Conservation (phyloP, 306 rosid species). For the Geum urbanum region DNA sequence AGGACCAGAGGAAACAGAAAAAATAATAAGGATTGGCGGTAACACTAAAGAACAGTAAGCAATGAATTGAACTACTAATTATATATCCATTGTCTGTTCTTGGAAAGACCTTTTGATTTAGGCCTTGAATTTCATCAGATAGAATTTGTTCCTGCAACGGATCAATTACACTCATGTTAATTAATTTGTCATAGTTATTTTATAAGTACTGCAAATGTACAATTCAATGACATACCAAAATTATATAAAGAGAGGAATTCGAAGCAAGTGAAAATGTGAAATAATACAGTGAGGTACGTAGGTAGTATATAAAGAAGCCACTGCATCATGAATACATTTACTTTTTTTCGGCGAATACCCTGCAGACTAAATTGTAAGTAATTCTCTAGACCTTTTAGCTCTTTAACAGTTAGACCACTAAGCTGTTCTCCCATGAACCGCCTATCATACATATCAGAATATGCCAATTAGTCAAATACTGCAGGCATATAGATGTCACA, state of each 20-base stretch:
- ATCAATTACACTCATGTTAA: background rate
- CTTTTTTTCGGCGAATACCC: slow-evolving; percentile 64
- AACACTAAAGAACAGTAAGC: background rate
- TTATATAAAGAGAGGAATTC: background rate
- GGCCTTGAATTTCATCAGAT: slow-evolving; percentile 33
- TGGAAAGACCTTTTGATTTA: slow-evolving; percentile 33
- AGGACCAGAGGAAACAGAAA: background rate
- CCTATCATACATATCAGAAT: slow-evolving; percentile 31
- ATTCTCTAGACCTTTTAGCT: slow-evolving; percentile 58
- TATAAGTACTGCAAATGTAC: background rate
- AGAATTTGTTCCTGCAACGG: slow-evolving; percentile 37
- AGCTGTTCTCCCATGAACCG: slow-evolving; percentile 64
- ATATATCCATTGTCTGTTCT: background rate
- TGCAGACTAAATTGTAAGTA: slow-evolving; percentile 58
- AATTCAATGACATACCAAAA: background rate
- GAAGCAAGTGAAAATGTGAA: background rate
- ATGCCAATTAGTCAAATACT: background rate
- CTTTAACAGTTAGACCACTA: slow-evolving; percentile 46
- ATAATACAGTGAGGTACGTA: too few relatives aligned
- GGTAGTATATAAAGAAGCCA: background rate
- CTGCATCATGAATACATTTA: slow-evolving; percentile 7
- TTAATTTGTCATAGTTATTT: background rate
- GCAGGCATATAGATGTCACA: background rate
- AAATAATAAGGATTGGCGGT: background rate
- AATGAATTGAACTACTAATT: background rate